Conservation (phyloP, 169 alveolate genomes). For the Perkinsus olseni region DNA sequence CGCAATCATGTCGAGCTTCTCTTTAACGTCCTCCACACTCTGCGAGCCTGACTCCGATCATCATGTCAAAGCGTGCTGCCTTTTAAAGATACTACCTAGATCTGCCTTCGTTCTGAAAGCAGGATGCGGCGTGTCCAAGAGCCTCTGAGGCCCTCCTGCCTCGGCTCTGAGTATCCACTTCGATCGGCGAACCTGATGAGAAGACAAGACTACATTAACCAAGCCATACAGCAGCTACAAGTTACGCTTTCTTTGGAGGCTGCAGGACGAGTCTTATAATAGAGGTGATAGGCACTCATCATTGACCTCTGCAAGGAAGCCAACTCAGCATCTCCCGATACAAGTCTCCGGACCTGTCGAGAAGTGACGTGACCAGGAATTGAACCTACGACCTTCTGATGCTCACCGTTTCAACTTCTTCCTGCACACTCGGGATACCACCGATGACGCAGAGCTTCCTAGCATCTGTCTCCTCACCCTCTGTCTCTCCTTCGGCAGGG, state of each 20-base stretch:
- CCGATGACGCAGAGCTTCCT: background rate
- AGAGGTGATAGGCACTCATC: constrained; percentile 36
- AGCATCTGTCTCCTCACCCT: background rate
- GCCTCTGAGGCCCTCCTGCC: constrained; percentile 21
- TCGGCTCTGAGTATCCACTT: constrained; percentile 14
- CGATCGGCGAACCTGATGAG: constrained; percentile 24
- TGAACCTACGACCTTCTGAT: background rate
- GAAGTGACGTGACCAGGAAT: background rate
- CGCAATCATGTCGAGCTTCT: background rate
- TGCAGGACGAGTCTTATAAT: constrained; percentile 43
- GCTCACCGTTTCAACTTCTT: background rate
- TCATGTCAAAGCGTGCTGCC: background rate
- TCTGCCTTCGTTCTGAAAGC: background rate
- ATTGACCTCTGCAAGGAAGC: constrained; percentile 32
- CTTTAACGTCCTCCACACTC: background rate
- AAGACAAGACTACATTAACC: background rate
- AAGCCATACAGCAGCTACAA: background rate
- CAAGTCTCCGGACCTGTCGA: constrained; percentile 20
- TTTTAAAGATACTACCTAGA: background rate
- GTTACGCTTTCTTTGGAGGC: constrained; percentile 35
- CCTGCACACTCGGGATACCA: background rate
- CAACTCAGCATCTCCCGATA: constrained; percentile 25
- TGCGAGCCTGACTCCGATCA: background rate
- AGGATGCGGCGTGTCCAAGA: constrained; percentile 13
- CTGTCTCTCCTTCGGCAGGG: background rate